Evolutionary conservation across 2,329 filamentous ascomycete genomes (phyloP).

Genomic region (Lasiodiplodia hormozganensis): DNA sequence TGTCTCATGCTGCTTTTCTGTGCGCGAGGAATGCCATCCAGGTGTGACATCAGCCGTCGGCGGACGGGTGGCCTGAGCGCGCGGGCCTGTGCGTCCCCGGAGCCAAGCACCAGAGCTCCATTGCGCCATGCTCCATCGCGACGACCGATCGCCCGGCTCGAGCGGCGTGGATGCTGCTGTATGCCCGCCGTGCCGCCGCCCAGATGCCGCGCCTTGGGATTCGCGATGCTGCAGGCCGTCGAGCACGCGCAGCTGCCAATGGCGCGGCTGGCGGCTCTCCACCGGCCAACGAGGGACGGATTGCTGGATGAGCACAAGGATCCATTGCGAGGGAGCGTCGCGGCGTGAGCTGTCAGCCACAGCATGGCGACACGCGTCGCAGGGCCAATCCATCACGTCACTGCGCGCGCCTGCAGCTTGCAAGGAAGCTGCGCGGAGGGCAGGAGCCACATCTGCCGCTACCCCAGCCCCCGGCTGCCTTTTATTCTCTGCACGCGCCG

Average conservation of each 20-base stretch:
- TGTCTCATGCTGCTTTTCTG: background rate
- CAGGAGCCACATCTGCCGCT: conserved; percentile 2
- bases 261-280: background rate
- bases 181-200: background rate
- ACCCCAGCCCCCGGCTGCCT: conserved; percentile 3
- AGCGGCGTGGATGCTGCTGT: background rate
- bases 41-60: conserved; percentile 20
- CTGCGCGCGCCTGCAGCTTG: conserved; percentile 11
- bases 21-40: background rate
- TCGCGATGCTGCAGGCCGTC: background rate
- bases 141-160: conserved; percentile 19
- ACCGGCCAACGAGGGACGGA: background rate
- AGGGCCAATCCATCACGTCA: conserved; percentile 26
- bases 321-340: background rate
- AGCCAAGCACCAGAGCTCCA: conserved; percentile 4
- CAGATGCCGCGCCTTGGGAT: background rate
- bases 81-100: background rate
- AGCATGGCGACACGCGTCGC: conserved; percentile 18
- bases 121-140: conserved; percentile 13
- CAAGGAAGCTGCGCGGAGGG: conserved; percentile 18
- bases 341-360: conserved; percentile 25
- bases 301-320: conserved; percentile 2
- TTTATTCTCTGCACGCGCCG: conserved; percentile 17
- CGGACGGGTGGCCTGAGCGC: conserved; percentile 14
- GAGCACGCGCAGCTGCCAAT: background rate